Percentiles rank a stretch among this genome's conserved stretches.
Evolutionary conservation across 2,329 filamentous ascomycete genomes (phyloP).

Genomic region (Penicillium decumbens): DNA sequence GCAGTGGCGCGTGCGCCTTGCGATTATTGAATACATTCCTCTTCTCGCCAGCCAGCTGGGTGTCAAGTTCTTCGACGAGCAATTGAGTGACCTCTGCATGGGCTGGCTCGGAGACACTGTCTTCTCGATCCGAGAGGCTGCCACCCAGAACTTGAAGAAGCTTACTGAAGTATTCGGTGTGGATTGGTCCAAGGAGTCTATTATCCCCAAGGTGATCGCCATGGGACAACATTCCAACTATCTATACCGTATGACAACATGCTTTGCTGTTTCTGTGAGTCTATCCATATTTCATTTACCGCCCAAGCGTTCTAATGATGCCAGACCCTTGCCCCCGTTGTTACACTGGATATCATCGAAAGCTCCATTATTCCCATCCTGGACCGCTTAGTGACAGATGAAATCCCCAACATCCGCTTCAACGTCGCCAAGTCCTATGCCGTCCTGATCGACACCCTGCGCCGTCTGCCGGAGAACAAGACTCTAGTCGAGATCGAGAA

Average conservation of each 20-base stretch:
- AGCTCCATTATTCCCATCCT: constrained; percentile 93
- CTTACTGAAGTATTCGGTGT: constrained; percentile 97
- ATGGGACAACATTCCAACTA: constrained; percentile 99
- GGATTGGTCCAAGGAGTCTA: constrained; percentile 93
- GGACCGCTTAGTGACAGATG: constrained; percentile 85
- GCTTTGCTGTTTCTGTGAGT: constrained; percentile 94
- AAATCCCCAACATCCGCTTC: constrained; percentile 98
- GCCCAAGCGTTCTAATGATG: constrained; percentile 26
- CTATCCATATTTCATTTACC: neutral
- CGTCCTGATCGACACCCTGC: constrained; percentile 83
- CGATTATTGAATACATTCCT: constrained; percentile 99
- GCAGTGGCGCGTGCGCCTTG: constrained; percentile 95
- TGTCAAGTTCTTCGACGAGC: constrained; percentile 97
- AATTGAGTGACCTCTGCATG: constrained; percentile 93
- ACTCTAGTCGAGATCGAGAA: constrained; percentile 84
- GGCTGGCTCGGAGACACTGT: constrained; percentile 97
- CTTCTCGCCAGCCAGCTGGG: constrained; percentile 91
- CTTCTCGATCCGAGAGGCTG: constrained; percentile 96
- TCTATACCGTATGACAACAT: constrained; percentile 99
- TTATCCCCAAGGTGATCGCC: constrained; percentile 96
- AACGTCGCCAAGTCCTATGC: constrained; percentile 98
- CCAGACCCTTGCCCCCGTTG: constrained; percentile 87
- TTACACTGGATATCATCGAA: constrained; percentile 88
- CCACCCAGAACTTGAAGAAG: constrained; percentile 96
- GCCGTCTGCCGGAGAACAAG: constrained; percentile 81